Evolutionary conservation across 345 rosid species (phyloP), one percentile per base, ranked within the genome.

Genomic region (Salix brachista): DNA sequence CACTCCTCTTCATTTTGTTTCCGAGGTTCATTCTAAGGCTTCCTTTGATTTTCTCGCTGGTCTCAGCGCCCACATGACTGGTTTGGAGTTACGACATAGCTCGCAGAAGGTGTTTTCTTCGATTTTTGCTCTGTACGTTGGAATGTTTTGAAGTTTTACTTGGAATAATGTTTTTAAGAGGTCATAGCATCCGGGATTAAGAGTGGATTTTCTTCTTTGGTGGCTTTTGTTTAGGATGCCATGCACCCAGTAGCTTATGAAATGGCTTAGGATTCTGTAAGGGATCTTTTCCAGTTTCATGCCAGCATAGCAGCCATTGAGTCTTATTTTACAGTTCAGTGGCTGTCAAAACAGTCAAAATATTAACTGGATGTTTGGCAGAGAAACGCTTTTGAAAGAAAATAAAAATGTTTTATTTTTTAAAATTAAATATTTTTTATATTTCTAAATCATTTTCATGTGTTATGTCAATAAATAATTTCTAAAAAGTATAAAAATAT

Each of bases 281-380:
- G 68, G 70, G 42, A 76, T 58, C 26, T 23, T 67, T 66, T 72
- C 68, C 46, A 30, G 62, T 52, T 23, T 67, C n/a, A 25, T 68
- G 25, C 39, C 13, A 1, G 23, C 25, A 50, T 46, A 14, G 19
- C 36, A 50, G 61, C 65, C 61, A 39, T 28, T 23, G 65, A 68
- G 42, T 60, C 70, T 65, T 67, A 54, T 66, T 37, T 71, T 34
- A 14, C 72, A 60, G 30, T 32, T 72, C 65, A 46, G 3, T 54
- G 69, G 72, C 73, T 32, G 34, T 32, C 34, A 96, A 82, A 37
- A 94, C 82, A 30, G 32, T 30, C 2, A 30, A 30, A 30, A 30
- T 30, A 30, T 30, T 3, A 30, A 30, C 32, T 30, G 32, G 32
- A 30, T 30, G 32, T 30, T 30, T 30, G 32, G 32, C 32, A 30